Evolutionary conservation across 1,284 basidiomycete genomes (phyloP), one percentile per base, ranked within the genome.

Genomic region (Ceratobasidium sp.): DNA sequence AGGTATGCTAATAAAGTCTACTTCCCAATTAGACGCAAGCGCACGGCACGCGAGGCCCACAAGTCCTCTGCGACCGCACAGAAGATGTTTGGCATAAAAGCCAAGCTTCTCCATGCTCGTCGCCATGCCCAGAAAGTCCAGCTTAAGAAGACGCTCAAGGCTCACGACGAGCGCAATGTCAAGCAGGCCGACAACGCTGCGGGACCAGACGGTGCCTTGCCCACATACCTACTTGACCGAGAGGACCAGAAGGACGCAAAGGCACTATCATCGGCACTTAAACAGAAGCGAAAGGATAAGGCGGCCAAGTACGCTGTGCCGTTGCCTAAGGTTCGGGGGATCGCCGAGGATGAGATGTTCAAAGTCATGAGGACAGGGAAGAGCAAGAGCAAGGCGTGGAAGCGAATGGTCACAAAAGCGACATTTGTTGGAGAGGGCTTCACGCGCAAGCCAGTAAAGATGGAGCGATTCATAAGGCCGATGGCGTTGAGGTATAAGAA

Each of bases 321-420:
- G 2, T 81, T 99, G 75, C 97, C 98, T 61, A 98, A 97, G 82
- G 98, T 99, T 66, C 86, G 97, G 72, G 98, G 98, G 55, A 98
- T 99, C 78, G 96, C 97, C 21, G 98, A 99, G 82, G 98, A 99
- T 79, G 98, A 99, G 86, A 98, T 97, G 89, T 99, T 99, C 88
- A 98, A 98, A 86, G 98, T 99, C 43, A 88, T 99, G 87, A 95
- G 96, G 85, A 97, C 97, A 0, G 98, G 98, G 72, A 98, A 98
- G 86, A 93, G 89, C 80, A 98, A 97, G 85, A 90, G 88, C 81
- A 99, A 99, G 83, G 89, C 92, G 30, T 99, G 98, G 98, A 99
- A 99, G 85, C 89, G 98, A 77, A 98, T 99, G 97, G 95, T 99
- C 76, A 98, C 96, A 77, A 99, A 99, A 84, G 96, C 97, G 55